phyloP scores from a whole-genome alignment of 768 basidiomycete genomes.

The Candolleomyces eurysporus region DNA sequence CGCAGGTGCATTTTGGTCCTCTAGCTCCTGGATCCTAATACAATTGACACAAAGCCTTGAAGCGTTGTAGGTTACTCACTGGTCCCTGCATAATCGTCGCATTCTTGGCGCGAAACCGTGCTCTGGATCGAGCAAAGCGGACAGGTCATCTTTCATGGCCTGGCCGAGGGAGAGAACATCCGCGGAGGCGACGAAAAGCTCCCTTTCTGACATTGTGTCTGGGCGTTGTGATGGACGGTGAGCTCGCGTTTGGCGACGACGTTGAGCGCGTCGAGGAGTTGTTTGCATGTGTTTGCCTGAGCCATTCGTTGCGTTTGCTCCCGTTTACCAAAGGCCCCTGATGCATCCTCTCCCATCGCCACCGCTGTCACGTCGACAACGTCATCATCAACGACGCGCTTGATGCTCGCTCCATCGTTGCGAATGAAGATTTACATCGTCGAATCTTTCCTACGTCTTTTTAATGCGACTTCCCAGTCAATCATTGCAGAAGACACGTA shows the following conservation, averaged over 20 bases:
- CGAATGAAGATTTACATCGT: no score
- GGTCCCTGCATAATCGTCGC: slow-evolving; percentile 48
- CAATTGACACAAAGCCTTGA: background rate
- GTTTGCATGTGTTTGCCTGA: no score
- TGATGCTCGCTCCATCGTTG: no score
- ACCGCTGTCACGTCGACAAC: no score
- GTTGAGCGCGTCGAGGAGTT: no score
- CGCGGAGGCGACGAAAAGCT: background rate
- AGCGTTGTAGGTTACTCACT: slow-evolving; percentile 37
- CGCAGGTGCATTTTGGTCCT: slow-evolving; percentile 39
- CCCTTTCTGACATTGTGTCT: background rate
- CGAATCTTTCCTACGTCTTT: no score
- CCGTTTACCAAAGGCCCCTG: background rate
- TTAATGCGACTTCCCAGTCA: no score
- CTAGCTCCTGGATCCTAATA: slow-evolving; percentile 50
- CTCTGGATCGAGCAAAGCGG: background rate
- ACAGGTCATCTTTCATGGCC: background rate
- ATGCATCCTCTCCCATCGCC: no score
- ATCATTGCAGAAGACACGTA: no score
- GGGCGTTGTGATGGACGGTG: background rate
- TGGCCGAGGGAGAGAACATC: background rate
- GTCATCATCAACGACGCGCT: no score
- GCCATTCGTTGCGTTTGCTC: background rate
- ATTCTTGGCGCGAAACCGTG: slow-evolving; percentile 60
- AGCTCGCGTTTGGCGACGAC: no score